These are phyloP conservation scores for Hypoxylon sp. DNA, from an alignment of 2,329 filamentous ascomycete species.

Conservation along the genomic window DNA sequence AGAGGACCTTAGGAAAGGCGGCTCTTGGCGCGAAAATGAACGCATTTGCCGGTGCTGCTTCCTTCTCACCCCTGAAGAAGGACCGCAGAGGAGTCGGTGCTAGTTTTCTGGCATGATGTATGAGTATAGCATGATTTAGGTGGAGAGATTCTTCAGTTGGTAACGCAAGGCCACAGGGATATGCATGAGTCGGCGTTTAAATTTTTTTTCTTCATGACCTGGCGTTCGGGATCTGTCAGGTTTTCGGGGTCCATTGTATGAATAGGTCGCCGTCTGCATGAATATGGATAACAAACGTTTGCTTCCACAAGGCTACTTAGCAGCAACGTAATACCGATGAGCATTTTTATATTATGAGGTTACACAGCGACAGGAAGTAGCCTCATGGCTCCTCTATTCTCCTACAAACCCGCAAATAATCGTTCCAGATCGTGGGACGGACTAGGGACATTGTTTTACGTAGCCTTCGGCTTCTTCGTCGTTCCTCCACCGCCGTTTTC, in stretches of 20 bases:
- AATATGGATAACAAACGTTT: slow-evolving; percentile 38
- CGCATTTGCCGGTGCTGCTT: slow-evolving; percentile 62
- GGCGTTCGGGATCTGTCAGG: slow-evolving; percentile 30
- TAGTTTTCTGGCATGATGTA: slow-evolving; percentile 66
- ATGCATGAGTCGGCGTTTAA: slow-evolving; percentile 44
- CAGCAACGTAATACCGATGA: not conserved
- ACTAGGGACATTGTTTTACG: slow-evolving; percentile 6
- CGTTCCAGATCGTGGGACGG: not conserved
- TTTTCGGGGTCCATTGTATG: too few relatives aligned
- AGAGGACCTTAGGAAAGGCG: slow-evolving; percentile 50
- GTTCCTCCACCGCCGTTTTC: slow-evolving; percentile 40
- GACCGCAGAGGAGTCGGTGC: slow-evolving; percentile 72
- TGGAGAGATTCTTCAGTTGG: slow-evolving; percentile 12
- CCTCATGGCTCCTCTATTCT: not conserved
- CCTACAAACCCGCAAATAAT: not conserved
- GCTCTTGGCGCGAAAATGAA: slow-evolving; percentile 56
- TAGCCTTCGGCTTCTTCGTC: slow-evolving; percentile 39
- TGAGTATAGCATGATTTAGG: slow-evolving; percentile 24
- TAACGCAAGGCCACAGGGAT: slow-evolving; percentile 17
- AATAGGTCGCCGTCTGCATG: slow-evolving; percentile 42
- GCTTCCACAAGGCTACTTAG: slow-evolving; percentile 20
- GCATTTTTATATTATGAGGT: not conserved
- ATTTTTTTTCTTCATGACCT: slow-evolving; percentile 17
- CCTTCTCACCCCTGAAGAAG: slow-evolving; percentile 80
- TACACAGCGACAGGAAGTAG: not conserved